phyloP scores from a whole-genome alignment of 2,329 filamentous ascomycete genomes.

The Drechmeria coniospora region DNA sequence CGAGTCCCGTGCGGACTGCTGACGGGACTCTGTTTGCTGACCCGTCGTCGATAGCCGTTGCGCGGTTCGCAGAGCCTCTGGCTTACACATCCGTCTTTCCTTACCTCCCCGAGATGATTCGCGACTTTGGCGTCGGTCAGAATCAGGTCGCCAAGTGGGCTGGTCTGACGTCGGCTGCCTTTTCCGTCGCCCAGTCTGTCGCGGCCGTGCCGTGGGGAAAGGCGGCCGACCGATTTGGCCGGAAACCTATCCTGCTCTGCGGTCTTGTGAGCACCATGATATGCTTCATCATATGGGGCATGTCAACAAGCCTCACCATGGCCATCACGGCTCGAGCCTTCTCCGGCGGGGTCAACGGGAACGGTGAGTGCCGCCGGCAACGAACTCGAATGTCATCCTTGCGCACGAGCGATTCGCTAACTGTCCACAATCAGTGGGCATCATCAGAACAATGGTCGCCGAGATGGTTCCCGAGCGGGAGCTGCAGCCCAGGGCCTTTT shows the following conservation, averaged over 20 bases:
- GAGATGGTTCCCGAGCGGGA: conserved; percentile 82
- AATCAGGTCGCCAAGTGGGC: conserved; percentile 68
- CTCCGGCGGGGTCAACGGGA: conserved; percentile 77
- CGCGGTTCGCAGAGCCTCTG: conserved; percentile 62
- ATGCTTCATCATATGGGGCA: conserved; percentile 67
- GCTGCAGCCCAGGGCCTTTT: conserved; percentile 78
- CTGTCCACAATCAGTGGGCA: conserved; percentile 49
- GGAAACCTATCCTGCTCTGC: conserved; percentile 66
- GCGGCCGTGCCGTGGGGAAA: conserved; percentile 64
- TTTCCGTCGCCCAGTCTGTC: conserved; percentile 55
- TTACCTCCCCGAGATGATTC: conserved; percentile 66
- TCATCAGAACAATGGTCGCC: conserved; percentile 80
- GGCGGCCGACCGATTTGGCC: conserved; percentile 61
- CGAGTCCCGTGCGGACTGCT: too few species aligned
- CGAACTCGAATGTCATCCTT: too few species aligned
- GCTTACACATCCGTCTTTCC: conserved; percentile 59
- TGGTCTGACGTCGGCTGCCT: conserved; percentile 56
- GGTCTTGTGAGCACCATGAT: conserved; percentile 68
- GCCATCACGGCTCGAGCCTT: conserved; percentile 63
- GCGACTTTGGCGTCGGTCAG: conserved; percentile 56
- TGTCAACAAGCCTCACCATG: conserved; percentile 66
- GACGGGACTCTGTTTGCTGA: too few species aligned
- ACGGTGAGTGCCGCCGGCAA: conserved; percentile 38
- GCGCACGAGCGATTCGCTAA: not conserved
- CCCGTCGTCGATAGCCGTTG: conserved; percentile 52